Evolutionary conservation across 169 alveolate genomes (phyloP), one percentile per base, ranked within the genome.

Genomic region (Plasmodium gallinaceum): DNA sequence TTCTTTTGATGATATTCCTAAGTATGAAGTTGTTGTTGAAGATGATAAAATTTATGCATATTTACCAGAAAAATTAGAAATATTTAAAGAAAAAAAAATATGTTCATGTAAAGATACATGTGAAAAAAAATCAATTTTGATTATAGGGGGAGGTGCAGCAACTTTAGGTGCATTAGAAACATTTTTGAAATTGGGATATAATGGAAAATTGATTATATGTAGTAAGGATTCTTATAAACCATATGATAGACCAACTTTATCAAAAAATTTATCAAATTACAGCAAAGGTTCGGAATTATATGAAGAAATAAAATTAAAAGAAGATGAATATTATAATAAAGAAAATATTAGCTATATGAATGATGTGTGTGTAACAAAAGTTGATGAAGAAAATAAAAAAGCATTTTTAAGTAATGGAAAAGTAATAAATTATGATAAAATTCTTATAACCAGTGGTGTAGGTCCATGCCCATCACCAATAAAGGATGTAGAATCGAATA

Each of bases 121-220:
- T 58, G 96, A 95, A 62, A 80, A 88, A 16, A 88, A 94, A 58
- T 93, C 89, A 32, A 94, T 95, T 43, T 94, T 92, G 16, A 93
- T 96, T 14, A 93, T 96, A n/a, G 98, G 98, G 0, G 97, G 96
- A 0, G 98, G 98, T 10, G 96, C 97, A 3, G 97, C 97, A 43
- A 97, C 96, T 0, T 88, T 83, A 51, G 94, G 97, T 2, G 97
- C 98, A 5, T 93, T 93, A 1, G 98, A 95, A 72, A 92, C 97
- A 16, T 88, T 96, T 57, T 80, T 97, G 3, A 70, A 89, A n/a
- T 88, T 92, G 60, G 98, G 98, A 20, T 96, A 83, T 70, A 58
- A 73, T n/a, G 98, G 96, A 12, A 88, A 45, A 45, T 64, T 66
- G 16, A 61, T 74, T 18, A 51, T 88, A 22, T 92, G 86, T 45